Conservation (phyloP, 2,329 filamentous ascomycete species). For the Hymenoscyphus fructigenus region DNA sequence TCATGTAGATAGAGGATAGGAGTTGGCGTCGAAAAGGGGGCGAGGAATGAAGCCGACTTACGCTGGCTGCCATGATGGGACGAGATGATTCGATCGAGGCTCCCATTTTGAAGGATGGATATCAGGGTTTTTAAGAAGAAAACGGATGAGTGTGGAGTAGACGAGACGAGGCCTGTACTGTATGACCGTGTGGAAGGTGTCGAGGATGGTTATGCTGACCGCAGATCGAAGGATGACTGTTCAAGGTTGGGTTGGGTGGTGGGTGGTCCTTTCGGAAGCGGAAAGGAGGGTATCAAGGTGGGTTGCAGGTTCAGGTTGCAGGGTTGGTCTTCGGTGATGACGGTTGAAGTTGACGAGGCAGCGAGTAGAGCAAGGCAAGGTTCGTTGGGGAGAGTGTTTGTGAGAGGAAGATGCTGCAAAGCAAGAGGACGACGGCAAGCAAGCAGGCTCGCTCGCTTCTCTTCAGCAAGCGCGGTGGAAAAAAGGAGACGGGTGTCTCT, state of each 20-base stretch:
- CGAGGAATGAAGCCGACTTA: constrained; percentile 37
- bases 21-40: neutral
- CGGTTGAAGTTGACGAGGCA: constrained; percentile 3
- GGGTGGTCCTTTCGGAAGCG: neutral
- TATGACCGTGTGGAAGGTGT: neutral
- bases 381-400: neutral
- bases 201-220: constrained; percentile 3
- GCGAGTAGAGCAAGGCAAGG: neutral
- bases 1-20: neutral
- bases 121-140: constrained; percentile 4
- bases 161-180: neutral
- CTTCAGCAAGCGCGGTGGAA: neutral
- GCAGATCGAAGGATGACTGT: neutral
- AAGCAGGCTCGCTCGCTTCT: too few relatives aligned
- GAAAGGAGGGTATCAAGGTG: neutral
- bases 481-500: neutral
- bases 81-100: constrained; percentile 52
- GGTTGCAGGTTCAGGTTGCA: neutral
- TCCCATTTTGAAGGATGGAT: constrained; percentile 35
- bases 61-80: constrained; percentile 54
- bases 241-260: neutral
- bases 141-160: neutral
- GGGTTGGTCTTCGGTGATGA: constrained; percentile 3
- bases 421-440: neutral
- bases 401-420: neutral